phyloP scores from a whole-genome alignment of 2,329 filamentous ascomycete species.

The Trichophaea hybrida region DNA sequence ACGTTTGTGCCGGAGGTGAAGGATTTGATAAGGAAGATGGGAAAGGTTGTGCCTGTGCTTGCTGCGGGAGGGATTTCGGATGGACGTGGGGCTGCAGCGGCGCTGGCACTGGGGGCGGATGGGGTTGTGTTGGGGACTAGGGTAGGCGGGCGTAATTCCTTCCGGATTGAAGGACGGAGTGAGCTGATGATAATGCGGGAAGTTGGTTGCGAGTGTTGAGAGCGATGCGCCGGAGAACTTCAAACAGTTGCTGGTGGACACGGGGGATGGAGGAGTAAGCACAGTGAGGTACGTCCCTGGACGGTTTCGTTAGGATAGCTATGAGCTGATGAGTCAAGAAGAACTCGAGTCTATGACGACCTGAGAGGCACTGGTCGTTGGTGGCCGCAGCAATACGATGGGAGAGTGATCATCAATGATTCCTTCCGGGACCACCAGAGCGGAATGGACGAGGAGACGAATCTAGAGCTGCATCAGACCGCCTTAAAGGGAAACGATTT shows the following conservation, averaged over 20 bases:
- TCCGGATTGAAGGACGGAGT: no score
- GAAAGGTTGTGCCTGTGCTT: conserved; percentile 25
- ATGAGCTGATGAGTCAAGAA: background rate
- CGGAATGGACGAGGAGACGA: conserved; percentile 33
- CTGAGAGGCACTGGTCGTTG: conserved; percentile 44
- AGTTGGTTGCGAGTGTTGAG: conserved; percentile 36
- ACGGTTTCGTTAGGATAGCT: background rate
- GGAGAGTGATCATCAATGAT: conserved; percentile 43
- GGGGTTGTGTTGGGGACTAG: conserved; percentile 39
- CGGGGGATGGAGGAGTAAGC: conserved; percentile 38
- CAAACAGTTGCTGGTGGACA: conserved; percentile 34
- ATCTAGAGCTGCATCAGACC: conserved; percentile 34
- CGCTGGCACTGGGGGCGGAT: conserved; percentile 29
- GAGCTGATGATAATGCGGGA: no score
- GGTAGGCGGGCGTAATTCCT: no score
- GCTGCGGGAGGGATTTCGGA: conserved; percentile 32
- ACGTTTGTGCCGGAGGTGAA: conserved; percentile 30
- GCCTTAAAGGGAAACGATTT: conserved; percentile 39
- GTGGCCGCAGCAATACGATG: conserved; percentile 48
- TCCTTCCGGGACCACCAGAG: conserved; percentile 36
- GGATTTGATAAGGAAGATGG: conserved; percentile 26
- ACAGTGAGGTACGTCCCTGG: conserved; percentile 32
- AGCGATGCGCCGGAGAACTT: conserved; percentile 37
- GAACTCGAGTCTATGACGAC: conserved; percentile 39
- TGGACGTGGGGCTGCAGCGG: conserved; percentile 30